phyloP scores from a whole-genome alignment of 2,329 filamentous ascomycete species.

The Monilinia vaccinii-corymbosi region DNA sequence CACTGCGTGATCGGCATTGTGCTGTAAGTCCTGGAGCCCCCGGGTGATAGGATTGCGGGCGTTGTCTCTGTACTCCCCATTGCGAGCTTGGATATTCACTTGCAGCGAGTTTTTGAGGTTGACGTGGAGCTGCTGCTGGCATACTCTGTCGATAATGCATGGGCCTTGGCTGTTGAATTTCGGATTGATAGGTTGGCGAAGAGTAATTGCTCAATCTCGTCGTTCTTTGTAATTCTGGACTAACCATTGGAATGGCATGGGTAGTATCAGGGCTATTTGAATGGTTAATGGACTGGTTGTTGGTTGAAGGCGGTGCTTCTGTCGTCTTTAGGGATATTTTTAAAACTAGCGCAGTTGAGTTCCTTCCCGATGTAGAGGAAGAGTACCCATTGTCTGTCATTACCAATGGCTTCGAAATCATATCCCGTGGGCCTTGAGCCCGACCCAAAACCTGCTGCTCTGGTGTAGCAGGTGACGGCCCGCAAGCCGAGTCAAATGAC shows the following conservation, averaged over 20 bases:
- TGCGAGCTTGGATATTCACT: constrained; percentile 5
- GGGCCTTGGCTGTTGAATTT: constrained; percentile 2
- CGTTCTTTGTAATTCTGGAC: background rate
- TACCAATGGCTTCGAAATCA: constrained; percentile 34
- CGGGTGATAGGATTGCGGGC: constrained; percentile 12
- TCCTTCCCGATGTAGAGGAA: constrained; percentile 43
- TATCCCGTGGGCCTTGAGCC: constrained; percentile 12
- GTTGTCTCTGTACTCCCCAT: constrained; percentile 11
- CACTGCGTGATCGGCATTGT: constrained; percentile 18
- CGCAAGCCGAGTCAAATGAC: constrained; percentile 24
- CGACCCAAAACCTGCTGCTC: background rate
- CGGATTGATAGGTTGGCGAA: background rate
- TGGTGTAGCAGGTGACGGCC: constrained; percentile 7
- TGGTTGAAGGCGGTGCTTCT: constrained; percentile 13
- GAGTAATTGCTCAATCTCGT: background rate
- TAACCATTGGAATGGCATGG: constrained; percentile 6
- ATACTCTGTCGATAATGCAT: constrained; percentile 12
- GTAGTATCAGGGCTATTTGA: background rate
- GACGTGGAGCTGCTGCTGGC: background rate
- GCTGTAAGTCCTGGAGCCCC: constrained; percentile 18
- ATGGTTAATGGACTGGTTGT: background rate
- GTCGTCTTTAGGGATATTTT: constrained; percentile 5
- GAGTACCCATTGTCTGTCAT: constrained; percentile 55
- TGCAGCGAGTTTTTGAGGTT: background rate
- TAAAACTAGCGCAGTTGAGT: constrained; percentile 11